Conservation (phyloP, 2,329 filamentous ascomycete species). For the Calonectria ilicicola region DNA sequence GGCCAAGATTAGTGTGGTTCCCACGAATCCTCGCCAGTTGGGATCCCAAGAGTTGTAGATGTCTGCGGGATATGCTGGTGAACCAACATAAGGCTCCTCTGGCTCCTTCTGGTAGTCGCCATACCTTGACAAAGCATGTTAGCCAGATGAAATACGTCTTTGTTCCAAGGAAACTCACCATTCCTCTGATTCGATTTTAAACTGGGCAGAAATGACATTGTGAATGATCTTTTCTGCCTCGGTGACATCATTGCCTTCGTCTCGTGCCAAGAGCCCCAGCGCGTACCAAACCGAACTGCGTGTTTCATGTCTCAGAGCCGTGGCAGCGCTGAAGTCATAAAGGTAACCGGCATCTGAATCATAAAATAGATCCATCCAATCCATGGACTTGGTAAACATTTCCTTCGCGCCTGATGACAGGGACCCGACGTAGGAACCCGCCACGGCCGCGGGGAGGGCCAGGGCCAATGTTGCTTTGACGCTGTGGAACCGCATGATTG, state of each 20-base stretch:
- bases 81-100: conserved; percentile 69
- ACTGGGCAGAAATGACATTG: conserved; percentile 65
- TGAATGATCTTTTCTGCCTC: conserved; percentile 66
- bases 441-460: background rate
- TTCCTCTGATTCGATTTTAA: conserved; percentile 62
- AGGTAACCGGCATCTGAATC: conserved; percentile 65
- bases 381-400: conserved; percentile 33
- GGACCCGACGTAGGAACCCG: background rate
- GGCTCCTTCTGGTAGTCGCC: conserved; percentile 65
- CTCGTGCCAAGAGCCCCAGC: conserved; percentile 67
- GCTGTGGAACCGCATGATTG: background rate
- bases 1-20: conserved; percentile 68
- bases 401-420: conserved; percentile 25
- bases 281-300: conserved; percentile 71
- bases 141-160: background rate
- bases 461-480: background rate
- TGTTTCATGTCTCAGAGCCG: conserved; percentile 67
- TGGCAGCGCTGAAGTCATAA: conserved; percentile 58
- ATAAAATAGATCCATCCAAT: conserved; percentile 66
- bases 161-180: conserved; percentile 58
- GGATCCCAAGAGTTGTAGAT: conserved; percentile 72
- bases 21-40: conserved; percentile 74
- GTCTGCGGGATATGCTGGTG: conserved; percentile 58
- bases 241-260: conserved; percentile 59
- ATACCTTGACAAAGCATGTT: conserved; percentile 26